A percentile compares a stretch with the other conserved stretches of the same genome.
phyloP scores from a whole-genome alignment of 2,329 filamentous ascomycete genomes.

The Aspergillus floridensis region DNA sequence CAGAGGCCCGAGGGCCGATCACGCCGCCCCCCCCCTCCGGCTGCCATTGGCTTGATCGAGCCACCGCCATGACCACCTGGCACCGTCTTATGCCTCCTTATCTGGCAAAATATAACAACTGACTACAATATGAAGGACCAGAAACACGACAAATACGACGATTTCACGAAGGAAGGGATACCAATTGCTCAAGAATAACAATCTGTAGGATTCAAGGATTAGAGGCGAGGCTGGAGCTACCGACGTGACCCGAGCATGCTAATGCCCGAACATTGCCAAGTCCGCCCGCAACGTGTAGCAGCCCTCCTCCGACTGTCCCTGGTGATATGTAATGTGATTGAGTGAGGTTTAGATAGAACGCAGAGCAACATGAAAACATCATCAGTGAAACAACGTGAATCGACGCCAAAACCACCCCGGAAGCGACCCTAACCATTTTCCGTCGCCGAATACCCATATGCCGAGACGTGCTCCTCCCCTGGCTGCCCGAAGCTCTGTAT shows the following conservation, averaged over 20 bases:
- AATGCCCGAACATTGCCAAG: neutral
- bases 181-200: too few relatives aligned
- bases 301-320: neutral
- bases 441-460: slow-evolving; percentile 35
- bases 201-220: neutral
- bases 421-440: slow-evolving; percentile 48
- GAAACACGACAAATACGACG: too few relatives aligned
- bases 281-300: neutral
- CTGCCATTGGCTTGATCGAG: neutral
- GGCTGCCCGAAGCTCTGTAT: slow-evolving; percentile 11
- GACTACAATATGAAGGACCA: too few relatives aligned
- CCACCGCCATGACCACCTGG: neutral
- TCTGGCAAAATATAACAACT: too few relatives aligned
- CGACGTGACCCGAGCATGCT: neutral
- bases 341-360: neutral
- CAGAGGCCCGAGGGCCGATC: neutral
- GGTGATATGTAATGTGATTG: neutral
- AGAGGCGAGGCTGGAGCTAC: neutral
- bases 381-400: slow-evolving; percentile 26
- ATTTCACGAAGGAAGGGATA: too few relatives aligned
- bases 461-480: slow-evolving; percentile 13
- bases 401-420: slow-evolving; percentile 46
- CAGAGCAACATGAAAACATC: slow-evolving; percentile 11
- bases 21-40: neutral
- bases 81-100: too few relatives aligned